Conservation (phyloP, 306 rosid genomes). For the Crataegus laevigata region DNA sequence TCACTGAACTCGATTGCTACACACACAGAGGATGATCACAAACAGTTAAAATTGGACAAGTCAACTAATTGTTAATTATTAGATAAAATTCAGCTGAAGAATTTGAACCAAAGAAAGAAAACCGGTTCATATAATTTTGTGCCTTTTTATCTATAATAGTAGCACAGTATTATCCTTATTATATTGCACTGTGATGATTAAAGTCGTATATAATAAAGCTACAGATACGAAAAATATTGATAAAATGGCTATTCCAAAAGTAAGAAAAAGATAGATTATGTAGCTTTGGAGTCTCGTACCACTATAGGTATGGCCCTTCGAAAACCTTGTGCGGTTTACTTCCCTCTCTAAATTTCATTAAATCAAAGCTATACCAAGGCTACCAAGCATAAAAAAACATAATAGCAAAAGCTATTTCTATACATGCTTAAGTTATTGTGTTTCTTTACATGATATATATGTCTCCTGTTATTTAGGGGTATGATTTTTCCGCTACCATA, state of each 20-base stretch:
- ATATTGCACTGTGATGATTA: background rate
- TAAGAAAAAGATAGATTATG: background rate
- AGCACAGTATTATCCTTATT: background rate
- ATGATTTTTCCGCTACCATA: too few species aligned
- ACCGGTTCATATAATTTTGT: background rate
- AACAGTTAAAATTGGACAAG: background rate
- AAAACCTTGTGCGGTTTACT: background rate
- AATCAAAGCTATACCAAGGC: too few species aligned
- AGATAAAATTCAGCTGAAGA: background rate
- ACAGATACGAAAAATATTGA: background rate
- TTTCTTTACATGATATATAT: too few species aligned
- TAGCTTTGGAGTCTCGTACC: too few species aligned
- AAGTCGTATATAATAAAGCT: background rate
- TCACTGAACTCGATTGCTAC: conserved; percentile 92
- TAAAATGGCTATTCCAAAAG: background rate
- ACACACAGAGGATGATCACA: background rate
- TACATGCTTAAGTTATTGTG: too few species aligned
- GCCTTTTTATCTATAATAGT: background rate
- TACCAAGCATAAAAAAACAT: too few species aligned
- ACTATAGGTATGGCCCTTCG: background rate
- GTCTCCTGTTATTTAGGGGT: too few species aligned
- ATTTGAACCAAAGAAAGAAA: background rate
- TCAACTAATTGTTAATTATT: background rate
- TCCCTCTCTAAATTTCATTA: background rate
- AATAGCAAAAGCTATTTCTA: too few species aligned